These are phyloP conservation scores for Neolentinus lepideus DNA, from an alignment of 1,284 basidiomycete species.

Conservation along the genomic window DNA sequence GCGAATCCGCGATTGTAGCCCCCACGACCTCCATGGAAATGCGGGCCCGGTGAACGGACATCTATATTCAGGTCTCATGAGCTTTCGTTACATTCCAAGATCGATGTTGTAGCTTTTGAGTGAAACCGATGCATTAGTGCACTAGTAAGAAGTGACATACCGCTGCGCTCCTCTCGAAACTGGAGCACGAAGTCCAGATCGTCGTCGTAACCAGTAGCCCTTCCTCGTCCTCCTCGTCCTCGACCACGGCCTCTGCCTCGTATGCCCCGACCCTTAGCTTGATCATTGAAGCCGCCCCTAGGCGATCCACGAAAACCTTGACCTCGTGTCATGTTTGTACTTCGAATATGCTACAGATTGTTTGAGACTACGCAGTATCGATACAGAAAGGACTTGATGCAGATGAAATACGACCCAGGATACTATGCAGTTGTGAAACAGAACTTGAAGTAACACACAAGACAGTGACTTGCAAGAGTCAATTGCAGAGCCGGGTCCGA, in stretches of 20 bases:
- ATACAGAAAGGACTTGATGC: not conserved
- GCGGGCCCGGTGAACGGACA: not conserved
- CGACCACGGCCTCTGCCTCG: conserved; percentile 7
- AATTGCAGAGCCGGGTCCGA: too few species aligned
- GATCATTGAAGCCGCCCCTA: not conserved
- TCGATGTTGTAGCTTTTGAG: not conserved
- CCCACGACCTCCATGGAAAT: not conserved
- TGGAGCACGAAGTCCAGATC: conserved; percentile 9
- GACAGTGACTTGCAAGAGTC: not conserved
- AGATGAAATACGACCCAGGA: not conserved
- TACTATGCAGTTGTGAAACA: not conserved
- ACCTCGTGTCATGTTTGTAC: conserved; percentile 5
- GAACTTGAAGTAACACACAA: not conserved
- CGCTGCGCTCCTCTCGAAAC: conserved; percentile 1
- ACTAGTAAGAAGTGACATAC: not conserved
- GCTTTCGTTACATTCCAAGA: not conserved
- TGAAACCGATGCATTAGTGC: not conserved
- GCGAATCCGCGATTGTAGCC: not conserved
- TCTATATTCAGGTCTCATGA: not conserved
- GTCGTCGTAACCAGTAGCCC: not conserved
- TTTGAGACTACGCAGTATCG: not conserved
- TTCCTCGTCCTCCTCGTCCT: conserved; percentile 3
- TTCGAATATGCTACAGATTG: not conserved
- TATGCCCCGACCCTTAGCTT: conserved; percentile 3
- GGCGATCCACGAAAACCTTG: conserved; percentile 12